phyloP scores from a whole-genome alignment of 371 early-diverging fungal genomes.

The Syncephalastrum contaminatum region DNA sequence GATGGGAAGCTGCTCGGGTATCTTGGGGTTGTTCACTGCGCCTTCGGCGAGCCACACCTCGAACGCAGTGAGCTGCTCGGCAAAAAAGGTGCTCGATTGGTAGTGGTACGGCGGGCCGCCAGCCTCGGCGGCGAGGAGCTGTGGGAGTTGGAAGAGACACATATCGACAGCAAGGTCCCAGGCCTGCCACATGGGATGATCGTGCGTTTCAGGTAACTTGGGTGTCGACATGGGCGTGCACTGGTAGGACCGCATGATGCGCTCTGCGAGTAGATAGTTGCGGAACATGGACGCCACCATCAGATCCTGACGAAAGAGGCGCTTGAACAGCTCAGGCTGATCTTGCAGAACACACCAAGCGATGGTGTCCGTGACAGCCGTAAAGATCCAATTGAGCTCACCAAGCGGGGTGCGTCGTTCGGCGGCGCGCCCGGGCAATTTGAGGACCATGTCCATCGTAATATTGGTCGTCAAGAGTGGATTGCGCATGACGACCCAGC shows the following conservation, averaged over 20 bases:
- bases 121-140: conserved; percentile 60
- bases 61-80: conserved; percentile 95
- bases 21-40: conserved; percentile 58
- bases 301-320: conserved; percentile 92
- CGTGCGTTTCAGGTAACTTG: conserved; percentile 82
- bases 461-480: conserved; percentile 70
- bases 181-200: conserved; percentile 95
- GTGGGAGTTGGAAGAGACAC: conserved; percentile 90
- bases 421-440: conserved; percentile 85
- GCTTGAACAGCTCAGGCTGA: conserved; percentile 86
- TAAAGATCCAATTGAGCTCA: conserved; percentile 98
- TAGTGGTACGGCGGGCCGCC: conserved; percentile 61
- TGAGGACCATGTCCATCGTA: conserved; percentile 82
- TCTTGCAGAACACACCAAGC: conserved; percentile 92
- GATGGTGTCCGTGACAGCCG: conserved; percentile 97
- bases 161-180: conserved; percentile 96
- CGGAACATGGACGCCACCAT: conserved; percentile 95
- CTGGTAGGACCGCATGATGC: conserved; percentile 91
- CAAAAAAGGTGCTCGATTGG: conserved; percentile 84
- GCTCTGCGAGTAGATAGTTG: conserved; percentile 93
- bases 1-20: conserved; percentile 94
- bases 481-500: conserved; percentile 90
- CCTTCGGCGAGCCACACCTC: conserved; percentile 94
- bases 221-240: conserved; percentile 91
- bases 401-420: conserved; percentile 94